Base-by-base conservation (phyloP, 169 alveolate species). In the Plasmodium vivax region DNA sequence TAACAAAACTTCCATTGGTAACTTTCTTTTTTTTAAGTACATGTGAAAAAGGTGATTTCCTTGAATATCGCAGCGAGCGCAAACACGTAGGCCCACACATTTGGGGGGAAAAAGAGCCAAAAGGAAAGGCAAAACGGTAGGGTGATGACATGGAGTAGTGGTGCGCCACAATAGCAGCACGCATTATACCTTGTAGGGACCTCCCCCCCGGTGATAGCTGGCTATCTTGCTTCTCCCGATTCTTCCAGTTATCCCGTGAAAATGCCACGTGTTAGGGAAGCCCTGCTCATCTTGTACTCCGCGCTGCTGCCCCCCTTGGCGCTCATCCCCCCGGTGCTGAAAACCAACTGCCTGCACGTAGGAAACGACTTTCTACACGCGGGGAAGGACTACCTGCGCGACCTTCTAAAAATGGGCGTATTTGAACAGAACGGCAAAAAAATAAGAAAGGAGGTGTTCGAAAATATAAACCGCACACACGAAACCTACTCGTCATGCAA, bases 361-460 rank as follows among this genome's bases (percentile, higher is more conserved):
- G n/a, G n/a, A n/a, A n/a, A n/a, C n/a, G n/a, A n/a, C n/a, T n/a
- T n/a, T n/a, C n/a, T n/a, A n/a, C n/a, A n/a, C n/a, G n/a, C n/a
- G 14, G 79, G 71, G 43, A 74, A 75, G 4, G 85, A 85, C 45
- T 85, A 85, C 27, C 30, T 85, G 41, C 68, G 47, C 2, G 93
- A 85, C 14, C 80, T 85, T 4, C n/a, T 75, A n/a, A 12, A 85
- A 74, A 54, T 68, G 43, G 93, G 85, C 0, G 47, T 85, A 74
- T 85, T 85, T 51, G 93, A 85, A 51, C 74, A 74, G 32, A 85
- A 75, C 43, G 56, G 79, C n/a, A 75, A n/a, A 34, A 84, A 58
- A 84, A 85, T 85, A 85, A 85, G 36, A 75, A 85, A 85, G 16
- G 93, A 85, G 43, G 68, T 85, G 36, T 85, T 54, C 43, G 87